phyloP scores from a whole-genome alignment of 345 rosid species.

The Carallia pectinifolia region DNA sequence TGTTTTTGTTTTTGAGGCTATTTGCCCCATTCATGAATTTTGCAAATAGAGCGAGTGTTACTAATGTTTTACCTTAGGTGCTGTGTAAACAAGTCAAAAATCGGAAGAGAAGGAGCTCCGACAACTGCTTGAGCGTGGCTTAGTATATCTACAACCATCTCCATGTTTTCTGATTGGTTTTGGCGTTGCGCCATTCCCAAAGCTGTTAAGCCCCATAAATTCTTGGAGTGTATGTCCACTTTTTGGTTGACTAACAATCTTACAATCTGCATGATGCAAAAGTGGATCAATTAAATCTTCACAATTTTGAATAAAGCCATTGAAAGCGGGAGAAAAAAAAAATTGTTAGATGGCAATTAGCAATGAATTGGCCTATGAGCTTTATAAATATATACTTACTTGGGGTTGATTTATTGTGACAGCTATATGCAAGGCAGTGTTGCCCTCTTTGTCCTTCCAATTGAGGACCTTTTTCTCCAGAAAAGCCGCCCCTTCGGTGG shows the following conservation, averaged over 20 bases:
- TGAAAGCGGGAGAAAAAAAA: background rate
- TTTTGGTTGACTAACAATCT: background rate
- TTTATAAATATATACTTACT: too few species aligned
- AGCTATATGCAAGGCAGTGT: conserved; percentile 11
- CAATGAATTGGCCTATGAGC: background rate
- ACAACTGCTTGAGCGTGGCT: too few species aligned
- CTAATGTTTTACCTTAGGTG: too few species aligned
- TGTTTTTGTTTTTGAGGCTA: too few species aligned
- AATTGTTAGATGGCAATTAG: conserved; percentile 8
- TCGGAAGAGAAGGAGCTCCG: too few species aligned
- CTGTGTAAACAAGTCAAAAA: too few species aligned
- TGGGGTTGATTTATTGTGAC: background rate
- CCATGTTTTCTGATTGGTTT: too few species aligned
- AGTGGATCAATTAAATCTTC: too few species aligned
- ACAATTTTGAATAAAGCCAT: background rate
- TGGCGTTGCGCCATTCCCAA: background rate
- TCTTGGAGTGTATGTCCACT: background rate
- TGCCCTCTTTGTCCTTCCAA: conserved; percentile 9
- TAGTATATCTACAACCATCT: too few species aligned
- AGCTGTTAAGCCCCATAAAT: background rate
- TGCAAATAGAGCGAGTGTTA: too few species aligned
- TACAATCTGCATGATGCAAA: background rate
- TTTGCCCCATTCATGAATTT: too few species aligned
- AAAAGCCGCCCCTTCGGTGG: background rate
- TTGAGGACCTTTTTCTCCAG: background rate